Conservation (phyloP, 306 rosid genomes). For the Trichosanthes truncata region DNA sequence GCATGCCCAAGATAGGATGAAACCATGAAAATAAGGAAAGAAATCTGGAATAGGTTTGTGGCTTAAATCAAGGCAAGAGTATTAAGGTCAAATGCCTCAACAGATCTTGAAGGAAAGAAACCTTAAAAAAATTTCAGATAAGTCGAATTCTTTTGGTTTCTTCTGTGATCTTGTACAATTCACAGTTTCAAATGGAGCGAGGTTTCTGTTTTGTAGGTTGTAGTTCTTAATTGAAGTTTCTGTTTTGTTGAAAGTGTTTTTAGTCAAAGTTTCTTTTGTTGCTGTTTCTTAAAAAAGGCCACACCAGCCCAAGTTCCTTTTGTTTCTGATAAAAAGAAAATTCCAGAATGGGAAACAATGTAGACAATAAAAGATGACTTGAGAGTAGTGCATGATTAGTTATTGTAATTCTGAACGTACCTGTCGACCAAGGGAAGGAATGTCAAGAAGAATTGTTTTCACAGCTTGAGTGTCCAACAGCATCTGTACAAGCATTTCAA, state of each 20-base stretch:
- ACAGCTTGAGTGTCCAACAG: constrained; percentile 97
- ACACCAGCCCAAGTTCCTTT: not conserved
- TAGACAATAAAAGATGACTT: not conserved
- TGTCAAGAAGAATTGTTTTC: constrained; percentile 88
- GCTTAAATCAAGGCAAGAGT: not conserved
- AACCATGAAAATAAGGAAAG: not conserved
- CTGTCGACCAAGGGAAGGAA: constrained; percentile 98
- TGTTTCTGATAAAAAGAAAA: not conserved
- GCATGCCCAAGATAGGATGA: not conserved
- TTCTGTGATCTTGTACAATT: not conserved
- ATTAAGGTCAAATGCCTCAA: not conserved
- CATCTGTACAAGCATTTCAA: constrained; percentile 60
- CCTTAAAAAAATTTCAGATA: not conserved
- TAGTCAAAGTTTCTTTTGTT: not conserved
- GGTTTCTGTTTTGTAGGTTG: not conserved
- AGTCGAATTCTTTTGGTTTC: not conserved
- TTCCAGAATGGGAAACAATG: not conserved
- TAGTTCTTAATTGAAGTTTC: not conserved
- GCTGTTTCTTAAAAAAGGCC: not conserved
- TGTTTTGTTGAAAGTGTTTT: not conserved
- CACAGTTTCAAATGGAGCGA: not conserved
- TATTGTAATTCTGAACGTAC: constrained; percentile 22
- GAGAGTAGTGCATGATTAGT: not conserved
- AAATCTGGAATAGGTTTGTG: not conserved
- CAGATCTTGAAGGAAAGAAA: not conserved